These are phyloP conservation scores for Neofusicoccum kwambonambiense DNA, from an alignment of 2,329 filamentous ascomycete species.

Conservation along the genomic window DNA sequence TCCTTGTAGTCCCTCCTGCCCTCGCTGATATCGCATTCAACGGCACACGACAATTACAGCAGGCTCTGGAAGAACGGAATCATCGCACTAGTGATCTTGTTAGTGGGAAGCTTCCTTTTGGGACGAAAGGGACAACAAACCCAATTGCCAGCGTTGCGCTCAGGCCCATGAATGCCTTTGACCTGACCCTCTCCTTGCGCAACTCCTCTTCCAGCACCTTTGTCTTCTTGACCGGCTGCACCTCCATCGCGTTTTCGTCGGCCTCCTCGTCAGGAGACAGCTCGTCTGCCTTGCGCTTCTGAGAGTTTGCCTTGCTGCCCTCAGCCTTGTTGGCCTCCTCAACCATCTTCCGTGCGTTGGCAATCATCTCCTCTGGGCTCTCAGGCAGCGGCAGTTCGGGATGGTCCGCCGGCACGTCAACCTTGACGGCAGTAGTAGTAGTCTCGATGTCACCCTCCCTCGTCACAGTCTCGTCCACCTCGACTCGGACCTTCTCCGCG, in stretches of 20 bases:
- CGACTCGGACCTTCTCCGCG: slow-evolving; percentile 61
- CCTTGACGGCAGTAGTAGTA: slow-evolving; percentile 69
- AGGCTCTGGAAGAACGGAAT: slow-evolving; percentile 17
- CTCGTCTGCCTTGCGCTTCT: slow-evolving; percentile 53
- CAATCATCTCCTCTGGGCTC: slow-evolving; percentile 79
- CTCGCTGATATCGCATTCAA: background rate
- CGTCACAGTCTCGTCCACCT: slow-evolving; percentile 65
- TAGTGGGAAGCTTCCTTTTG: background rate
- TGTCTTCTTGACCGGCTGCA: slow-evolving; percentile 67
- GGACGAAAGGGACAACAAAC: slow-evolving; percentile 58
- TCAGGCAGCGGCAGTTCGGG: slow-evolving; percentile 71
- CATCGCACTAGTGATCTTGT: background rate
- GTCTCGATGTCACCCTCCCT: slow-evolving; percentile 62
- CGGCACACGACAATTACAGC: background rate
- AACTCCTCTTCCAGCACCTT: slow-evolving; percentile 72
- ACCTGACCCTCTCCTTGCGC: slow-evolving; percentile 82
- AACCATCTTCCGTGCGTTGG: slow-evolving; percentile 85
- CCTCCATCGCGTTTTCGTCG: slow-evolving; percentile 37
- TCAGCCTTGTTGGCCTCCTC: slow-evolving; percentile 62
- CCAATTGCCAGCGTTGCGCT: slow-evolving; percentile 84
- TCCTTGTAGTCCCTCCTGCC: background rate
- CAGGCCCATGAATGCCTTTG: slow-evolving; percentile 80
- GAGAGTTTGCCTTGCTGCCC: slow-evolving; percentile 24
- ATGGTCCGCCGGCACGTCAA: slow-evolving; percentile 69
- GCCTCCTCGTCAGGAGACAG: slow-evolving; percentile 56